Evolutionary conservation across 148 eudicot genomes (phyloP), one percentile per base, ranked within the genome.

Genomic region (Cornus florida): DNA sequence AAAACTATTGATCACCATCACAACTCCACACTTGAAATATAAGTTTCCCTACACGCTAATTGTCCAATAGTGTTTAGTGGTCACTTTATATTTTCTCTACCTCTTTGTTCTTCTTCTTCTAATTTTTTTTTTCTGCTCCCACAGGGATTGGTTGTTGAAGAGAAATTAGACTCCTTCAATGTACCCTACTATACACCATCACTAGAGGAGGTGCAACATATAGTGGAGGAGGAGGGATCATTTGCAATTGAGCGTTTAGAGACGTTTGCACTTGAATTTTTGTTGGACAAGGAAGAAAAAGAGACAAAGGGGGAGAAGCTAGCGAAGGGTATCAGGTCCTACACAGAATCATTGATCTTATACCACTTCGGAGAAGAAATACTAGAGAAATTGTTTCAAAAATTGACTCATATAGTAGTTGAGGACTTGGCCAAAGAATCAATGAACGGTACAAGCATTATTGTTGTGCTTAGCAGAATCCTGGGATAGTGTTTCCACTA

Each of bases 151-250:
- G 65, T 85, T 22, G 39, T 50, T 17, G 75, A 77, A 43, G 85
- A 79, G 28, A 80, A 76, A 22, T 14, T 79, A 46, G 85, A 82
- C 81, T 76, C 85, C 17, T 85, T 85, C 31, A 72, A 79, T 20
- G 20, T 85, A 6, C 88, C 85, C 32, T 73, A 59, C 75, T 82
- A 82, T 31, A 75, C 35, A 28, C 78, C 88, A 65, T 79, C 77
- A 20, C 17, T 59, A 65, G 73, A 80, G 69, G 88, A 86, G 50
- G 72, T 86, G 28, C 43, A 86, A 43, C 67, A 43, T 10, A 68
- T 79, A 17, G 59, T 73, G 17, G 69, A 82, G 62, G 67, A 75
- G 14, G 69, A 82, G 76, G 78, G 81, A 16, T 82, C 79, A 17
- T 82, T 86, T 56, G 65, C 20, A 16, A 73, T 85, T 19, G 74